Conservation (phyloP, 352 stramenopile genomes). For the Paralagenidium karlingii region DNA sequence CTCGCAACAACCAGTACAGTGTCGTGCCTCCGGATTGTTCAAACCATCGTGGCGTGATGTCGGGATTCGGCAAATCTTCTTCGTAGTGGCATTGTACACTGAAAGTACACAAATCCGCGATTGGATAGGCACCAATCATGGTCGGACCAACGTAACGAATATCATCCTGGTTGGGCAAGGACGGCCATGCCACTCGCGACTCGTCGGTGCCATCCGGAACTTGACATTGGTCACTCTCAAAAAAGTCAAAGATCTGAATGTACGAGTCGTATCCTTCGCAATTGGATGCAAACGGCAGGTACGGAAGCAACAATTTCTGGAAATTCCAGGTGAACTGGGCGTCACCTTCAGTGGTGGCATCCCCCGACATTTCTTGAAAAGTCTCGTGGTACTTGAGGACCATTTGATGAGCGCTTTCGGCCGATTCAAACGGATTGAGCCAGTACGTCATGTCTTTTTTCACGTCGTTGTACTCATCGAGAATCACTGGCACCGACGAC, state of each 20-base stretch:
- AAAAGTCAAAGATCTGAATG: constrained; percentile 86
- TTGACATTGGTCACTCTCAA: constrained; percentile 86
- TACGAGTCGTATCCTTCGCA: constrained; percentile 95
- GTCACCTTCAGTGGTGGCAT: constrained; percentile 23
- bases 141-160: constrained; percentile 82
- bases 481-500: constrained; percentile 63
- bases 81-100: constrained; percentile 88
- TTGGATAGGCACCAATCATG: constrained; percentile 78
- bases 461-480: constrained; percentile 58
- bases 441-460: constrained; percentile 35
- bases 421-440: constrained; percentile 60
- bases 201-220: constrained; percentile 78
- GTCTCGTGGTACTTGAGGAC: constrained; percentile 93
- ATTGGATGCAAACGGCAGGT: constrained; percentile 94
- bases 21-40: constrained; percentile 78
- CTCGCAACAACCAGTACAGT: constrained; percentile 88
- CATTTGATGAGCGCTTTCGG: constrained; percentile 71
- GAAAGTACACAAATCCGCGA: constrained; percentile 86
- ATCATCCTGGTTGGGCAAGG: constrained; percentile 92
- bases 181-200: constrained; percentile 44
- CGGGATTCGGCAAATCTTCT: constrained; percentile 78
- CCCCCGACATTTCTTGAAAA: constrained; percentile 83
- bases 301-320: constrained; percentile 83
- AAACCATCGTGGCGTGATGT: constrained; percentile 94
- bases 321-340: constrained; percentile 63